These are phyloP conservation scores for Kluyveromyces aestuarii DNA, from an alignment of 805 yeast species.

Conservation along the genomic window DNA sequence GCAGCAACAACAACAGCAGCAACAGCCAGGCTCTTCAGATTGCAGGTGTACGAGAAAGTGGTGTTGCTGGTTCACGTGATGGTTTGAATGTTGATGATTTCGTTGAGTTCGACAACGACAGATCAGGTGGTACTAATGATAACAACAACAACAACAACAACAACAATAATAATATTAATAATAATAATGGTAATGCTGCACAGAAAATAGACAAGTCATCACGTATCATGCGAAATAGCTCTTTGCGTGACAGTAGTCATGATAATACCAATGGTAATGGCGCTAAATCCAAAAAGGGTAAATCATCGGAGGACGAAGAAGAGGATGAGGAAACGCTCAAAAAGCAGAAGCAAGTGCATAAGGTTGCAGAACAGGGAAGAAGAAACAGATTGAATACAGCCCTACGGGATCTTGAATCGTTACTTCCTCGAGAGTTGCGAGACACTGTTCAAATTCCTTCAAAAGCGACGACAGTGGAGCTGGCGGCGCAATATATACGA, in stretches of 20 bases:
- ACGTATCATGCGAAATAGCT: too few relatives aligned
- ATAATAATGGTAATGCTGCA: too few relatives aligned
- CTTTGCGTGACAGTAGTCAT: too few relatives aligned
- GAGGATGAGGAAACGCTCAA: constrained; percentile 10
- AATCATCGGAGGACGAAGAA: constrained; percentile 8
- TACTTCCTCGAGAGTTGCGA: constrained; percentile 56
- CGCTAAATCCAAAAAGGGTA: constrained; percentile 2
- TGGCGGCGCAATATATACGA: constrained; percentile 66
- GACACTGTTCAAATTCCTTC: constrained; percentile 61
- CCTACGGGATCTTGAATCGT: constrained; percentile 57
- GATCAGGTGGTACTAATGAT: too few relatives aligned
- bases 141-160: too few relatives aligned
- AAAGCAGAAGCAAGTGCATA: constrained; percentile 44
- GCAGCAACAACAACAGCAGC: neutral
- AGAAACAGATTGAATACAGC: constrained; percentile 89
- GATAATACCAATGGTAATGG: neutral
- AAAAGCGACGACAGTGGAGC: constrained; percentile 91
- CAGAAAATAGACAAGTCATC: too few relatives aligned
- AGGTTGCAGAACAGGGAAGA: constrained; percentile 93
- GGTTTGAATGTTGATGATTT: too few relatives aligned
- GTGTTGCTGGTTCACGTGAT: too few relatives aligned
- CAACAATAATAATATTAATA: too few relatives aligned
- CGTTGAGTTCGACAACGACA: too few relatives aligned
- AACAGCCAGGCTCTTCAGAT: too few relatives aligned
- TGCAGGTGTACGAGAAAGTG: too few relatives aligned